Evolutionary conservation across 768 basidiomycete genomes (phyloP).

Genomic region (Hericium coralloides): DNA sequence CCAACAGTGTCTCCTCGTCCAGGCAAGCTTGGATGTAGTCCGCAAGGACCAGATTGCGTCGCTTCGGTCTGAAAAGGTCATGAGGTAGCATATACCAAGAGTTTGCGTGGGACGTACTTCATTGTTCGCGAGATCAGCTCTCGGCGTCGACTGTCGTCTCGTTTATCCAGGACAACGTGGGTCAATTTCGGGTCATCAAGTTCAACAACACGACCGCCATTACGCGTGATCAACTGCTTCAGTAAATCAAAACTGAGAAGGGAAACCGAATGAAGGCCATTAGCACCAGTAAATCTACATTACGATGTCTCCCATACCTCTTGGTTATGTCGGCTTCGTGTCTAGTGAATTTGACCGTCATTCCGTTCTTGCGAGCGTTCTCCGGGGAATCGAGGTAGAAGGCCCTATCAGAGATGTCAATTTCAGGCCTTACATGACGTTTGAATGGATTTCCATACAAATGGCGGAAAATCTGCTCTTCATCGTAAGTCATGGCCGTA

Average conservation of each 20-base stretch:
- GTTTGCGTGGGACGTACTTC: constrained; percentile 36
- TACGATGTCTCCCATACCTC: constrained; percentile 36
- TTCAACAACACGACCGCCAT: constrained; percentile 67
- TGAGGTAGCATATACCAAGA: background rate
- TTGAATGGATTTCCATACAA: constrained; percentile 38
- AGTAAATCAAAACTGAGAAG: constrained; percentile 15
- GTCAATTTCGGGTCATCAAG: constrained; percentile 75
- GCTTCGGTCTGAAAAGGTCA: constrained; percentile 54
- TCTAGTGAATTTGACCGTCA: constrained; percentile 43
- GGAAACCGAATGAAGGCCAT: background rate
- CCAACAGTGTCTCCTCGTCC: constrained; percentile 75
- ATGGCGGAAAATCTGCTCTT: constrained; percentile 72
- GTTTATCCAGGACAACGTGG: constrained; percentile 78
- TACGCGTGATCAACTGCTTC: constrained; percentile 41
- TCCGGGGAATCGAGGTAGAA: constrained; percentile 84
- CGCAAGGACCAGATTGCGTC: constrained; percentile 66
- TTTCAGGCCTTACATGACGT: background rate
- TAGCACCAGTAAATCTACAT: too few relatives aligned
- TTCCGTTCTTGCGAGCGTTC: constrained; percentile 59
- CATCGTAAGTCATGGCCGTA: constrained; percentile 69
- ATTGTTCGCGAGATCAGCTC: constrained; percentile 65
- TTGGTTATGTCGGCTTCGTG: constrained; percentile 41
- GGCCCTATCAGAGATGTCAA: constrained; percentile 34
- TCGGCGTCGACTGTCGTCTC: constrained; percentile 64
- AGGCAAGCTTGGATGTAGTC: constrained; percentile 74